These are phyloP conservation scores for Rhizopus sp. DNA, from an alignment of 371 early-diverging fungal species.

Conservation along the genomic window DNA sequence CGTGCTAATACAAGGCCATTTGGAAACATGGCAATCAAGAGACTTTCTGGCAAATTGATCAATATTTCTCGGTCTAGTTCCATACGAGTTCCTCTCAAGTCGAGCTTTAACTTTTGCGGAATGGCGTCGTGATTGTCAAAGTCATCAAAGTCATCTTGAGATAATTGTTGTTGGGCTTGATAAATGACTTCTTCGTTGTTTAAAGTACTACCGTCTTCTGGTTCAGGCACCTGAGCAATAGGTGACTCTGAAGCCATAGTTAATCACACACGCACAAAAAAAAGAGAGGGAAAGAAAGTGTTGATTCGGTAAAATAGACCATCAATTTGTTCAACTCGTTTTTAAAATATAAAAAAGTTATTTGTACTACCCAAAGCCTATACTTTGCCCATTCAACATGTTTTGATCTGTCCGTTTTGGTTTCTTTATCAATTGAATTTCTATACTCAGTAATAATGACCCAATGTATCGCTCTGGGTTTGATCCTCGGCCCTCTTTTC, in stretches of 20 bases:
- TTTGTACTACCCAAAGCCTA: conserved; percentile 8
- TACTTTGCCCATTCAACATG: background rate
- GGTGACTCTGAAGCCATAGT: conserved; percentile 47
- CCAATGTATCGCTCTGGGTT: no score
- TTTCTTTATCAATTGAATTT: background rate
- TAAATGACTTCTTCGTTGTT: conserved; percentile 27
- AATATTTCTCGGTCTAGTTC: conserved; percentile 75
- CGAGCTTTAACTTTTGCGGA: conserved; percentile 64
- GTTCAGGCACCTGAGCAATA: conserved; percentile 45
- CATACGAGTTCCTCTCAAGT: conserved; percentile 72
- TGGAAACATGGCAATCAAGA: conserved; percentile 85
- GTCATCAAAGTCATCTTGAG: conserved; percentile 30
- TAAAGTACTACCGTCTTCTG: conserved; percentile 21
- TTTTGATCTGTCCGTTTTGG: background rate
- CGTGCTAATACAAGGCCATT: conserved; percentile 70
- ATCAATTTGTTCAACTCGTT: conserved; percentile 14
- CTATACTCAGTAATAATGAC: no score
- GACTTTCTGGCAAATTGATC: conserved; percentile 73
- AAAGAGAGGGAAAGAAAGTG: background rate
- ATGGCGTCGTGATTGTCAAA: conserved; percentile 47
- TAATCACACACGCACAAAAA: background rate
- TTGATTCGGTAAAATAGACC: conserved; percentile 9
- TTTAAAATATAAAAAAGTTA: conserved; percentile 12
- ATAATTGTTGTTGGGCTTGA: conserved; percentile 23
- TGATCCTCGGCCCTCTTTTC: no score